Evolutionary conservation across 1,139 yeast species (phyloP), one percentile per base, ranked within the genome.

Genomic region (Yamadazyma aaseri): DNA sequence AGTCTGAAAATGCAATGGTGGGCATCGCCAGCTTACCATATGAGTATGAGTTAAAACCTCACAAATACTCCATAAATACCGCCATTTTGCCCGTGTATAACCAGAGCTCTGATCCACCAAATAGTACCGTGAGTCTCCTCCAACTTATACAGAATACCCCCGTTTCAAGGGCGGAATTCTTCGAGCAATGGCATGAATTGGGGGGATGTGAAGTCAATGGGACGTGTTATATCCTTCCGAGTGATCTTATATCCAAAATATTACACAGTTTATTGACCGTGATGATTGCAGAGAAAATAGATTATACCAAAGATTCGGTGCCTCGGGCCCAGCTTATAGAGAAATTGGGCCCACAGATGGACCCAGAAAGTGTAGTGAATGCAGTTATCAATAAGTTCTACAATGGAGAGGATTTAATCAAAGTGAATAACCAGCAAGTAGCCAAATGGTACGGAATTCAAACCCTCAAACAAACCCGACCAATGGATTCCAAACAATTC

Each of bases 401-500:
- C 30, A 26, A 13, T 5, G 29, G n/a, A 15, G 15, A 12, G 5
- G 27, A 28, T n/a, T 3, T 9, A 3, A 20, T 22, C 5, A 20
- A 5, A 6, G n/a, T 33, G 20, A 62, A 76, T 41, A 60, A 63
- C 40, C 46, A 45, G 2, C 56, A 52, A 25, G 64, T 81, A 2
- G 68, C 81, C 1, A 52, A 53, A 33, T 82, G 86, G 82, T 76
- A 72, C 50, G 94, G 90, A 2, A 54, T 74, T 3, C 65, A 70
- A 35, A 65, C 80, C 0, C 60, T 86, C 61, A 51, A 44, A 58
- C 49, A 39, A 59, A 50, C 44, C 70, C 63, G 10, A 40, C 22
- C 42, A 36, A 18, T 45, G 63, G 7, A 45, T 60, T 13, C 46
- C 55, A n/a, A 48, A 53, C 85, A 77, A 41, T 76, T 81, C 45